Conservation (phyloP, 257 asterid genomes). For the Capsicum rhomboideum region DNA sequence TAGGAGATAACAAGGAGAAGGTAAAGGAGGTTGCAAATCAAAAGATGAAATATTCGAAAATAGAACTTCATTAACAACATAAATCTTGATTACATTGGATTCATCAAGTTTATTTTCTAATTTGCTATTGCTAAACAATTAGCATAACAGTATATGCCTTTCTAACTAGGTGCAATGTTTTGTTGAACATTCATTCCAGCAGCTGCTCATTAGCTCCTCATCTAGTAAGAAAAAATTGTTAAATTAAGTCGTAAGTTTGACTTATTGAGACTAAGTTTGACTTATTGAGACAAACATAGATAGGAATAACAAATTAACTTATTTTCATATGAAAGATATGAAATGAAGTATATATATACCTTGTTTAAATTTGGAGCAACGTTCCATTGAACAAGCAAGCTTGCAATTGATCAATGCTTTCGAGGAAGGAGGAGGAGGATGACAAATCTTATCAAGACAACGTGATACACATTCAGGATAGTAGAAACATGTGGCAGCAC, state of each 20-base stretch:
- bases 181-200: neutral
- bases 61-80: no score
- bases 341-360: neutral
- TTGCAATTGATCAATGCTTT: neutral
- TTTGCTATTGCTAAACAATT: no score
- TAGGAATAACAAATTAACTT: no score
- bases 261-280: neutral
- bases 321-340: neutral
- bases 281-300: neutral
- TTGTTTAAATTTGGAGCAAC: neutral
- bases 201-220: neutral
- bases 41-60: no score
- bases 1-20: no score
- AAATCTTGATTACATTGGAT: no score
- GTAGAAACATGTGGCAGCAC: neutral
- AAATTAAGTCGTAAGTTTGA: neutral
- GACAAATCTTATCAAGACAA: neutral
- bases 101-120: no score
- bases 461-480: neutral
- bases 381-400: neutral
- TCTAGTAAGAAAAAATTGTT: neutral
- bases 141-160: no score
- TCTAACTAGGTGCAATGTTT: no score
- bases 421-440: neutral
- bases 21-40: no score